Evolutionary conservation across 2,329 filamentous ascomycete genomes (phyloP), one percentile per base, ranked within the genome.

Genomic region (Neocucurbitaria cava): DNA sequence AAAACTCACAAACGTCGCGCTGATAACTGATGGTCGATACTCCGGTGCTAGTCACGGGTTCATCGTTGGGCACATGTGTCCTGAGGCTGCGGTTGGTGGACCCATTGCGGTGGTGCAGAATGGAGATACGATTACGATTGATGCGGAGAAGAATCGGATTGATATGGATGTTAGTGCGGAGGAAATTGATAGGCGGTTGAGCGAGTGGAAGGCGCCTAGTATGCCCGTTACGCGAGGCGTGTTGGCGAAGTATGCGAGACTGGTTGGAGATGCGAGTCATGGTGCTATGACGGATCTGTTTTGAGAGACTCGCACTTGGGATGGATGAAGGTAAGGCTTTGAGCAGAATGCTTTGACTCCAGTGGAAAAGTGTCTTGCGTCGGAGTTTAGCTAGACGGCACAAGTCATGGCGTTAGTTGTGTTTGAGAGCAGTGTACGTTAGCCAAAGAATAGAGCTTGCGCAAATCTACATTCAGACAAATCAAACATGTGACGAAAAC

Each of bases 21-120:
- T 98, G 13, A 91, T 98, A 44, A 98, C 94, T 0, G 94, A 98
- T 72, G 94, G 94, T 0, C 81, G 94, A 41, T 98, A 97, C 76
- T 89, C 86, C 42, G 94, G 94, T 28, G 94, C 92, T 2, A 90
- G 85, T 49, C 93, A 97, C 74, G 92, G 92, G 0, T 96, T 96
- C 76, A 95, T 96, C 69, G 91, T 98, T 15, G 94, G 94, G 0
- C 93, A 97, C 69, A 91, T 97, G 13, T 90, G 90, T 2, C 94
- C 94, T 2, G 94, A 98, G 77, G 94, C 94, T 0, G 91, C 90
- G 1, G 88, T 89, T 1, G 94, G 94, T 15, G 94, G 94, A 0
- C 93, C 94, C 0, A 92, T 98, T 69, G 93, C 90, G 0, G 79
- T 96, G 5, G 91, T 97, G 2, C 73, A 80, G 64, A 85, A 96